Evolutionary conservation across 352 stramenopile genomes (phyloP), one percentile per base, ranked within the genome.

Genomic region (Phytophthora fragariae): DNA sequence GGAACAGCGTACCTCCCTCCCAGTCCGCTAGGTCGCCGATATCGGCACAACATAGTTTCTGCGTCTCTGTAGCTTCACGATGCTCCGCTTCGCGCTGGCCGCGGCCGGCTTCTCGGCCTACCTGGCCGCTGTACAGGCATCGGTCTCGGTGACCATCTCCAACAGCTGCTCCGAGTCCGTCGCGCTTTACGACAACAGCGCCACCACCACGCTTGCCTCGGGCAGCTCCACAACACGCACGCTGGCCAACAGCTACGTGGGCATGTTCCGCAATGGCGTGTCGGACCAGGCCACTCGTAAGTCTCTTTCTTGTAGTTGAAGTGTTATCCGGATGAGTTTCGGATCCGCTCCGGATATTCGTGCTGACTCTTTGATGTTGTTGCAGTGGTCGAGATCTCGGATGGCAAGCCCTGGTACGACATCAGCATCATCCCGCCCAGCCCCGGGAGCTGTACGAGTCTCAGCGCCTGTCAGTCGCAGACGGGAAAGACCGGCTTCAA

Each of bases 401-500:
- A 77, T 10, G 79, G 79, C 24, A 81, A 57, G 41, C 70, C 79
- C 15, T 90, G 82, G 82, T 90, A 85, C 57, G 82, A 90, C 61
- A 87, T 88, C 66, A 86, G 78, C 12, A 88, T 85, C 62, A 86
- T 90, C 58, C 77, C 80, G 37, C 83, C 85, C 6, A 68, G 79
- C 21, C 69, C 82, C 1, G 69, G 73, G 0, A 79, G 73, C 56
- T 90, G 85, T 57, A 70, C 65, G 50, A 91, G 78, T 37, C 67
- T 85, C 29, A 77, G 56, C 1, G 70, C 83, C 0, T 92, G 85
- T 49, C 73, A 91, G 70, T 52, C 60, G 29, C 66, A 72, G 21
- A 92, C 85, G 1, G 80, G 81, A 57, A 86, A 82, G 35, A 75
- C 73, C 31, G 85, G 85, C 35, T 92, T 85, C 72, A 92, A 92